Evolutionary conservation across 2,329 filamentous ascomycete genomes (phyloP), one percentile per base, ranked within the genome.

Genomic region (Neonectria neomacrospora): DNA sequence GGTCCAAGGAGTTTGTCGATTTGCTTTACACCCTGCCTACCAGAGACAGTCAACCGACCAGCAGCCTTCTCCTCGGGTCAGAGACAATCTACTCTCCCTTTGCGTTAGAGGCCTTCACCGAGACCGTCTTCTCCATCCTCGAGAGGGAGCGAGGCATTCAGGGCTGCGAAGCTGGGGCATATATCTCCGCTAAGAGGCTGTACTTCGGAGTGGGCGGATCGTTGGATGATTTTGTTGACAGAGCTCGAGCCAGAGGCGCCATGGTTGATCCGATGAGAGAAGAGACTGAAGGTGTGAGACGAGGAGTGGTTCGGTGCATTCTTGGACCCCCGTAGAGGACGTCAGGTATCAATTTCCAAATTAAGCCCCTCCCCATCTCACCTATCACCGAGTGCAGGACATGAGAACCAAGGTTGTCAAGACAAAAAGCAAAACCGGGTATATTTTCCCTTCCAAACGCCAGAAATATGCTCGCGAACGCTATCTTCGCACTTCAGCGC

Each of bases 131-230:
- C 44, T 79, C 79, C 4, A 79, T 92, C 16, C 79, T 94, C 47
- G 74, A 81, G 20, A 78, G 79, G 53, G 82, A 88, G 53, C 59
- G 64, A 34, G 34, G 52, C 4, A 58, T 61, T 2, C 68, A 74
- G 2, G 73, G 74, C 3, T 80, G 82, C 54, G 79, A 80, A 54
- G 86, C 88, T 0, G 85, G 85, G 52, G 88, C 90, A 1, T 80
- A 93, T 20, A 85, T 95, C 5, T 92, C 86, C 3, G 92, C 92
- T 1, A 96, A 96, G 80, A 86, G 88, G 67, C 83, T 94, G 11
- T 96, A 96, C 77, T 96, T 96, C 78, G 92, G 92, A 3, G 92
- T 96, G 5, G 92, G 92, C 0, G 92, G 92, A 0, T 94, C 91
- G 20, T 84, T 96, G 22, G 90, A 93, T 75, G 91, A 92, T 67